Conservation (phyloP, 2,329 filamentous ascomycete genomes). For the Talaromyces atroroseus region DNA sequence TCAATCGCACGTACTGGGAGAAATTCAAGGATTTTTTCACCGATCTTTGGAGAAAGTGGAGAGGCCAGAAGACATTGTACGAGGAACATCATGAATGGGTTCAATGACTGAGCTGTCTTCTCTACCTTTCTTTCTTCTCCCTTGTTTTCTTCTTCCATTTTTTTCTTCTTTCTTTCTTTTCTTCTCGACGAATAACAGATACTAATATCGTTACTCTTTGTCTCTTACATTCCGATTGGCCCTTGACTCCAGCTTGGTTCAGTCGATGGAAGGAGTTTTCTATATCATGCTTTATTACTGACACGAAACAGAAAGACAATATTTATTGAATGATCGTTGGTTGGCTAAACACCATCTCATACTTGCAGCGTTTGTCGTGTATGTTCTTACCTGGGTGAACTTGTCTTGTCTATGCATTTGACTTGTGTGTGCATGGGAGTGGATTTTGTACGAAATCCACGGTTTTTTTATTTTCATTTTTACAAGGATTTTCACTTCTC, state of each 20-base stretch:
- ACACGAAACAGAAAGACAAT: background rate
- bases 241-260: background rate
- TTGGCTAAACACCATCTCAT: background rate
- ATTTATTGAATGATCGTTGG: background rate
- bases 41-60: slow-evolving; percentile 17
- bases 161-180: background rate
- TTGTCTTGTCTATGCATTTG: background rate
- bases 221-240: background rate
- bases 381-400: background rate
- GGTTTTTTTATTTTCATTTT: background rate
- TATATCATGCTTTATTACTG: background rate
- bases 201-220: background rate
- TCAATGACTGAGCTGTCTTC: slow-evolving; percentile 8
- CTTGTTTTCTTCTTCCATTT: slow-evolving; percentile 9
- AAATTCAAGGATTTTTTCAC: slow-evolving; percentile 38
- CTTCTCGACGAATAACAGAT: no score
- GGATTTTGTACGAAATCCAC: background rate
- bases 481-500: background rate
- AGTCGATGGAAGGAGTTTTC: background rate
- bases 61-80: slow-evolving; percentile 8
- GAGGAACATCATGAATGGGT: slow-evolving; percentile 15
- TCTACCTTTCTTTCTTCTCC: slow-evolving; percentile 4
- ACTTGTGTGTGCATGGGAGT: background rate
- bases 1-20: slow-evolving; percentile 82
- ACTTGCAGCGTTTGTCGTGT: background rate